Evolutionary conservation across 2,329 filamentous ascomycete species (phyloP).

Genomic region (Aspergillus pseudoviridinutans): DNA sequence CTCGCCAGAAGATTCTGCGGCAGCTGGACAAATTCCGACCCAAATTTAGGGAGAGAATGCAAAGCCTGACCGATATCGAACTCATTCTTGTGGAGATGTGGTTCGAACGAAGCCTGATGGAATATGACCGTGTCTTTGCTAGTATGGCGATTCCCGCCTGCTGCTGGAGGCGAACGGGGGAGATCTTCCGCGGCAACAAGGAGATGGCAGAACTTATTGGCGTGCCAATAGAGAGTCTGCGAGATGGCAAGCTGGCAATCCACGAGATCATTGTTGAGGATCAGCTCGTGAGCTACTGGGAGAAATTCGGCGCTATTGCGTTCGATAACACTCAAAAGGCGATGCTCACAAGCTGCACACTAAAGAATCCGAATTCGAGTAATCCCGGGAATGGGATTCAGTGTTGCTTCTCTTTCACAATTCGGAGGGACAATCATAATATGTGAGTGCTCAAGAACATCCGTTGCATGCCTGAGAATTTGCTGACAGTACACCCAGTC

Average conservation of each 20-base stretch:
- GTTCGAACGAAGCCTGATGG: slow-evolving; percentile 95
- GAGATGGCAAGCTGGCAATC: slow-evolving; percentile 90
- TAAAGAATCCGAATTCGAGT: slow-evolving; percentile 75
- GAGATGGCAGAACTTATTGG: slow-evolving; percentile 97
- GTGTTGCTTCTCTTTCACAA: slow-evolving; percentile 97
- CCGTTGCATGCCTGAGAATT: neutral
- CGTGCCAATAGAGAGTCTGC: slow-evolving; percentile 81
- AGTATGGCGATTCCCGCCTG: slow-evolving; percentile 98
- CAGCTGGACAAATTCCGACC: slow-evolving; percentile 91
- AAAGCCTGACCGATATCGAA: slow-evolving; percentile 87
- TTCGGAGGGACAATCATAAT: slow-evolving; percentile 89
- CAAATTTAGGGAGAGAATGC: slow-evolving; percentile 93
- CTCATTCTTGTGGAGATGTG: slow-evolving; percentile 97
- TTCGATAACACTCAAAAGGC: slow-evolving; percentile 94
- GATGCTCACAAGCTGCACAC: slow-evolving; percentile 84
- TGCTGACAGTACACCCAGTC: slow-evolving; percentile 50
- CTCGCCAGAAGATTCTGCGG: slow-evolving; percentile 84
- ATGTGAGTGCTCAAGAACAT: slow-evolving; percentile 62
- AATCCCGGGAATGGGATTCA: slow-evolving; percentile 64
- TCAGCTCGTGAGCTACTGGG: slow-evolving; percentile 95
- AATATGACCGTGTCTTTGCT: slow-evolving; percentile 96
- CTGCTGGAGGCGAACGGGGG: slow-evolving; percentile 92
- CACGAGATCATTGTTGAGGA: slow-evolving; percentile 96
- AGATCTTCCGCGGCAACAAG: slow-evolving; percentile 96
- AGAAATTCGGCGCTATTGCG: slow-evolving; percentile 96